Base-by-base conservation (phyloP, 768 basidiomycete species). In the Coprinellus micaceus region DNA sequence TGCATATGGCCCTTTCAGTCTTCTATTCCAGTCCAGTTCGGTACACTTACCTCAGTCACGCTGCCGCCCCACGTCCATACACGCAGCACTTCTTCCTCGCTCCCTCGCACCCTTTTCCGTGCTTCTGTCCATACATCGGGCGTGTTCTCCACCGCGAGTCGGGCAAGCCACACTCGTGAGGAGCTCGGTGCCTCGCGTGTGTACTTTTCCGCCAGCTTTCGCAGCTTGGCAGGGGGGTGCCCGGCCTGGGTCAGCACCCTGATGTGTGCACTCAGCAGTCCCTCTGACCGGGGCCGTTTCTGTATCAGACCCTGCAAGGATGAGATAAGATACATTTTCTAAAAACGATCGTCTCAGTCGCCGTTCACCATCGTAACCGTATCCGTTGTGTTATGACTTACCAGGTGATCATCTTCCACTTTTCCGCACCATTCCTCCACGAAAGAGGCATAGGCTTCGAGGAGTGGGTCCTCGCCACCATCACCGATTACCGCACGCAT, bases 21-120 rank as follows among this genome's bases (percentile, higher is more conserved):
- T 10, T 19, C 21, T 53, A 48, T 48, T 50, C 46, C 30, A 29
- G 40, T n/a, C 24, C 17, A n/a, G n/a, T n/a, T n/a, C n/a, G n/a
- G n/a, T n/a, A n/a, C n/a, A n/a, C n/a, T n/a, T n/a, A n/a, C n/a
- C n/a, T n/a, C n/a, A n/a, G n/a, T n/a, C n/a, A n/a, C 63, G 44
- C 62, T 59, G 39, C 67, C 69, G 47, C 83, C 82, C 84, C 83
- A 84, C 44, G 75, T 63, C 84, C 85, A 85, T 37, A 85, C 68
- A 44, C 69, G 68, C 59, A 72, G 65, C 21, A 69, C 37, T 4
- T 68, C 74, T 13, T 67, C 65, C 56, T 68, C 69, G 13, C 59
- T 54, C 52, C 67, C 66, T 26, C 53, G 58, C 21, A 78, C 77
- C 1, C 57, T 54, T 17, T 61, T 60, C 36, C 83, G 71, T 21